A percentile compares a stretch with the other conserved stretches of the same genome.
These are phyloP conservation scores for Lactarius quietus DNA, from an alignment of 768 basidiomycete species.

Conservation along the genomic window DNA sequence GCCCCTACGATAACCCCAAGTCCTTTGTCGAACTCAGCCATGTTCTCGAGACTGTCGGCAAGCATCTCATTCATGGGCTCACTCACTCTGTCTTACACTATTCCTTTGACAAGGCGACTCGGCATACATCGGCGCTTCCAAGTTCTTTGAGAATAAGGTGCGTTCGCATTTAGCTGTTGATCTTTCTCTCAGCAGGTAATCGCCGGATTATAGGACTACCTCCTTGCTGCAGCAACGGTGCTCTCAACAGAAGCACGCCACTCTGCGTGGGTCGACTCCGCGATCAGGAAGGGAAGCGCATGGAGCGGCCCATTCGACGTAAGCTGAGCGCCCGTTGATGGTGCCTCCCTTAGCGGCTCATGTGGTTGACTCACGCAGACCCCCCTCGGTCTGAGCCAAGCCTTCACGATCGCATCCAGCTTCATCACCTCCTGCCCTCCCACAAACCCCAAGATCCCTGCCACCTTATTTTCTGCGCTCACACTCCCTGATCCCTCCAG, in stretches of 20 bases:
- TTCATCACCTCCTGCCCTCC: conserved; percentile 55
- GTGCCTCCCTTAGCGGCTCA: conserved; percentile 30
- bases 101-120: conserved; percentile 32
- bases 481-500: conserved; percentile 29
- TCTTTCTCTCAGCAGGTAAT: conserved; percentile 4
- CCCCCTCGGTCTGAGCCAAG: conserved; percentile 40
- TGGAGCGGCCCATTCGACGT: conserved; percentile 59
- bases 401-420: conserved; percentile 38
- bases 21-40: conserved; percentile 50
- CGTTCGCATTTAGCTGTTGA: conserved; percentile 31
- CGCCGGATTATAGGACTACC: conserved; percentile 33
- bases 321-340: conserved; percentile 26
- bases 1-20: conserved; percentile 44
- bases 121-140: conserved; percentile 55
- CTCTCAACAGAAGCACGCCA: conserved; percentile 61
- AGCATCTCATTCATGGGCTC: neutral
- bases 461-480: conserved; percentile 51
- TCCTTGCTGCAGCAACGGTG: conserved; percentile 55
- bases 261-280: conserved; percentile 55
- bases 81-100: neutral
- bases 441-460: conserved; percentile 47
- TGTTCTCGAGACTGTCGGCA: conserved; percentile 51
- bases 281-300: conserved; percentile 44
- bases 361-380: conserved; percentile 34
- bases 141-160: conserved; percentile 43